A percentile compares a stretch with the other conserved stretches of the same genome.
Evolutionary conservation across 345 rosid species (phyloP).

Genomic region (Melaleuca quinquenervia): DNA sequence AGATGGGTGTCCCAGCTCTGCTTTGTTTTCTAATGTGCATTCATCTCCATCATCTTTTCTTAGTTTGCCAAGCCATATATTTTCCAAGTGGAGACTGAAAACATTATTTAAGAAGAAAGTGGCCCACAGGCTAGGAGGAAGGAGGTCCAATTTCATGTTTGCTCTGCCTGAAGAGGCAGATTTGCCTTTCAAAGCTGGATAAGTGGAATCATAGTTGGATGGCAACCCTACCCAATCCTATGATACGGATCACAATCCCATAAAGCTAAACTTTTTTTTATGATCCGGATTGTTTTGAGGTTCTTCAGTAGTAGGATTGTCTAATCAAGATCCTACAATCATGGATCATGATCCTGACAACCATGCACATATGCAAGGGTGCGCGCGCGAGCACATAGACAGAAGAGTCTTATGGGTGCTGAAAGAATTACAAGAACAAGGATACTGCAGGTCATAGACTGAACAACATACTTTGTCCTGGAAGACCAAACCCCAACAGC

Average conservation of each 20-base stretch:
- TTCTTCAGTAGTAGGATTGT: background rate
- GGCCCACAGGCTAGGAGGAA: background rate
- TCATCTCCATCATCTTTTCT: too few species aligned
- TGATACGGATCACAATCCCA: background rate
- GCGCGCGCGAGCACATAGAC: background rate
- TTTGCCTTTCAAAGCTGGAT: background rate
- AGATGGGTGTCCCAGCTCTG: too few species aligned
- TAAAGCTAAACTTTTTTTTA: background rate
- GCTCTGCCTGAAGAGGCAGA: background rate
- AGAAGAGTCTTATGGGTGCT: background rate
- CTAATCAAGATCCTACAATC: background rate
- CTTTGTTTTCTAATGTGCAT: too few species aligned
- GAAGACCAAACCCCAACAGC: conserved; percentile 89
- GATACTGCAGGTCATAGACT: background rate
- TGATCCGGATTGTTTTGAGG: background rate
- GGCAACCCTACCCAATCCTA: background rate
- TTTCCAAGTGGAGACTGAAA: too few species aligned
- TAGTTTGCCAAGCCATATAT: too few species aligned
- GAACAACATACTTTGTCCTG: conserved; percentile 37
- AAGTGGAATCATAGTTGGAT: background rate
- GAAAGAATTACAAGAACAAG: background rate
- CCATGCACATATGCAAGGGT: background rate
- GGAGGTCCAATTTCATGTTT: background rate
- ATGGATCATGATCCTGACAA: background rate
- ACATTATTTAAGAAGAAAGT: background rate